Evolutionary conservation across 2,329 filamentous ascomycete genomes (phyloP).

Genomic region (Aaosphaeria arxii): DNA sequence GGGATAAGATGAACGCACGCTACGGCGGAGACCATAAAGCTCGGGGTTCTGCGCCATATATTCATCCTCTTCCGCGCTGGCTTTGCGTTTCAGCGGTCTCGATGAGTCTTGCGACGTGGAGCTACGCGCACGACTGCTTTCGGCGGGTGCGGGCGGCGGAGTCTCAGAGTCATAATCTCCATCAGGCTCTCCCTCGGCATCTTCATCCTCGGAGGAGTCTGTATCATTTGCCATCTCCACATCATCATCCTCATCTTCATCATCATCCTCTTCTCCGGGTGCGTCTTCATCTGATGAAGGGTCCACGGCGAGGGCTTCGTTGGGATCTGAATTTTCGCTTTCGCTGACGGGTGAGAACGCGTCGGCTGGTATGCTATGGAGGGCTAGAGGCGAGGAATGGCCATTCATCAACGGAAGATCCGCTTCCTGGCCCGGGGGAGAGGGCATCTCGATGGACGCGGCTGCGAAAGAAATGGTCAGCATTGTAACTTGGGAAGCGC

Average conservation of each 20-base stretch:
- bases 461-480: conserved; percentile 48
- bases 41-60: conserved; percentile 90
- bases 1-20: conserved; percentile 58
- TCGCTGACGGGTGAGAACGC: conserved; percentile 60
- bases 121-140: conserved; percentile 54
- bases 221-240: conserved; percentile 48
- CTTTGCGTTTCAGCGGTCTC: conserved; percentile 64
- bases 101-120: conserved; percentile 71
- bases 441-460: conserved; percentile 62
- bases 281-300: conserved; percentile 39
- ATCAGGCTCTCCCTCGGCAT: conserved; percentile 52
- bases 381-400: conserved; percentile 56
- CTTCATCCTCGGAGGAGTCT: conserved; percentile 36
- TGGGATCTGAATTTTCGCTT: conserved; percentile 73
- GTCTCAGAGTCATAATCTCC: conserved; percentile 73
- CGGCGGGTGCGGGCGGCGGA: conserved; percentile 39
- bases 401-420: conserved; percentile 66
- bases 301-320: conserved; percentile 51
- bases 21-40: conserved; percentile 89
- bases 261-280: conserved; percentile 39
- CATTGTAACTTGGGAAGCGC: conserved; percentile 31
- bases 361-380: conserved; percentile 43
- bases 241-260: conserved; percentile 44
- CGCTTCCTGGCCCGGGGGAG: conserved; percentile 61
- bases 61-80: conserved; percentile 68